Base-by-base conservation (phyloP, 768 basidiomycete genomes). In the Lyophyllum semitale region DNA sequence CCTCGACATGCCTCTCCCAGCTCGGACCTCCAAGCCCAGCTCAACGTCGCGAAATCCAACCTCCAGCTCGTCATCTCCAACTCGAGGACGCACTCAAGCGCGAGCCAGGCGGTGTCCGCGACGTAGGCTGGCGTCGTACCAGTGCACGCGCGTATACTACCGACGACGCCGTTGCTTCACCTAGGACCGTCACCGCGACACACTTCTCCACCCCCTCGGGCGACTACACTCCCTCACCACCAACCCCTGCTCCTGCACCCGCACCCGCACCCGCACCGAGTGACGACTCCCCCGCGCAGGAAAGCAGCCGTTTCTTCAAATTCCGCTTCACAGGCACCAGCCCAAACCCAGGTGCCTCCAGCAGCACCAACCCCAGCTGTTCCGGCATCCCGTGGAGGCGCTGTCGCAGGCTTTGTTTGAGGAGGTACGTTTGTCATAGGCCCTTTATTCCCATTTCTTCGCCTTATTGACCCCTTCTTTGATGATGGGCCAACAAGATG, bases 11-110 rank as follows among this genome's bases (percentile, higher is more conserved):
- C 84, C 88, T 57, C 85, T 93, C 56, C n/a, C n/a, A n/a, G n/a
- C n/a, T n/a, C n/a, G n/a, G 91, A 95, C 50, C 83, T 95, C 26
- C 87, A 93, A 68, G 89, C 91, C 9, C 85, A 91, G 51, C 78
- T 96, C 20, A 93, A 89, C 54, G 84, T 97, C 52, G 83, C 93
- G 42, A 87, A 86, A 63, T 95, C n/a, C n/a, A 98, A 98, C 65
- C 82, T 98, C 2, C 85, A 91, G 58, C 83, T 98, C 38, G 89
- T 94, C 12, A 87, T 92, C 49, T 85, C 88, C 22, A 98, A 98
- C 84, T 97, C 8, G 95, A 97, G 67, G 95, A 95, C 54, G 92
- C 93, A 11, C 76, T 98, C 22, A 78, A 77, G 55, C 83, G 84
- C 55, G 80, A 76, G 0, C 76, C 81, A 0, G 78, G 77, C 15